Base-by-base conservation (phyloP, 2,329 filamentous ascomycete genomes). In the Sporothrix schenckii region DNA sequence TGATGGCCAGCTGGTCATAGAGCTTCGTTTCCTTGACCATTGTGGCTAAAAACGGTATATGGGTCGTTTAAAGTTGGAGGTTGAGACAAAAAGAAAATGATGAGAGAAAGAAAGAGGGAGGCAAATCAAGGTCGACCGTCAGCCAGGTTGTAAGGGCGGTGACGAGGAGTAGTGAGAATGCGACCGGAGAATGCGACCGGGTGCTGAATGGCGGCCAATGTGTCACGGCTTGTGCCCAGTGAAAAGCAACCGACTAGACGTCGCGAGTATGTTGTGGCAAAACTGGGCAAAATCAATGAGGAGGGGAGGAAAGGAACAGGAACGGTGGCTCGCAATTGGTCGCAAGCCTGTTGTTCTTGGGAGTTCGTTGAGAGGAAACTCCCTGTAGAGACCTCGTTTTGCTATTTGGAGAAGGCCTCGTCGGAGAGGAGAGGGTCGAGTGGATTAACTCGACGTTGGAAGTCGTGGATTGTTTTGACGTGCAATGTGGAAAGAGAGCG, bases 1-100 rank as follows among this genome's bases (percentile, higher is more conserved):
- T 91, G 81, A 97, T 84, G 79, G 86, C 85, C 77, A 99, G 86
- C 74, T 88, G 86, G 81, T 98, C 93, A 85, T 99, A 99, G 74
- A 98, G 90, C 82, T 79, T 78, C 4, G 76, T 77, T 66, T 79
- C 78, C 70, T 78, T 79, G 63, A 78, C 78, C 78, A 80, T 80
- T 44, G 72, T 78, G 74, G 61, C 50, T 39, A 52, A 27, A 39
- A 49, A 53, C 13, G 41, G 39, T 7, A 39, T 27, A 19, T n/a
- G n/a, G n/a, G 53, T 24, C 39, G 34, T n/a, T 58, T 34, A 39
- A 53, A 7, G 16, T 34, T 50, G 54, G 6, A 53, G 4, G 16
- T 34, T 50, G 44, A 21, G 11, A 39, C 7, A n/a, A 19, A 16
- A n/a, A 11, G 39, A 19, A 19, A 13, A 10, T 24, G 21, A 10